Base-by-base conservation (phyloP, 257 asterid species). In the Cynanchum wilfordii region DNA sequence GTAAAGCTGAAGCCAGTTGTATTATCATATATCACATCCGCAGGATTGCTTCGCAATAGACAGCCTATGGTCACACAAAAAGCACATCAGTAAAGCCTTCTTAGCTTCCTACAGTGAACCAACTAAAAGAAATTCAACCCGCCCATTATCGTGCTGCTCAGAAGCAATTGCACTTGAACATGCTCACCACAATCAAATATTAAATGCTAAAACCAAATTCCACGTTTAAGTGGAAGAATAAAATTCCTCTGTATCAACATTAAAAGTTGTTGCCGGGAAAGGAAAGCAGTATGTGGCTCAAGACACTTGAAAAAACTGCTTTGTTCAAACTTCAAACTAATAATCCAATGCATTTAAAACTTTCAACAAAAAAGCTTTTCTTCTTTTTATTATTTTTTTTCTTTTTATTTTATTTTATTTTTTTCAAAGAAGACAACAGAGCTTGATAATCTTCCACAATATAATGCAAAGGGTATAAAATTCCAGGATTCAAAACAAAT, bases 1-100 rank as follows among this genome's bases (percentile, higher is more conserved):
- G 89, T 89, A 78, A 95, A 89, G 84, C 96, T 95, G 87, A 84
- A 87, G 51, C 99, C 99, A 27, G 96, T 60, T 73, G 86, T 75
- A 78, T 92, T 95, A 78, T 95, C 97, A 67, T 83, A 95, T 51
- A 92, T 87, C 88, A 95, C 79, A 84, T 95, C 94, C 30, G 91
- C 90, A 38, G 97, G 98, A 30, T 84, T 79, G 86, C 99, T 95
- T 66, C 88, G 85, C 30, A 95, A 96, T 77, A 92, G 81, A 81
- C 99, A 95, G 72, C 99, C 98, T 88, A 84, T 81, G 29, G 56
- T 50, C 45, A 65, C 55, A 36, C 57, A 70, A 36, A 70, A 64
- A 76, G 20, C 17, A 69, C 50, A 9, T 64, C 50, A 64, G 49
- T 19, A 22, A 20, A 36, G 4, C 50, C 49, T 33, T 64, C 50